A percentile compares a stretch with the other conserved stretches of the same genome.
phyloP scores from a whole-genome alignment of 2,329 filamentous ascomycete species.

The Clonostachys rhizophaga region DNA sequence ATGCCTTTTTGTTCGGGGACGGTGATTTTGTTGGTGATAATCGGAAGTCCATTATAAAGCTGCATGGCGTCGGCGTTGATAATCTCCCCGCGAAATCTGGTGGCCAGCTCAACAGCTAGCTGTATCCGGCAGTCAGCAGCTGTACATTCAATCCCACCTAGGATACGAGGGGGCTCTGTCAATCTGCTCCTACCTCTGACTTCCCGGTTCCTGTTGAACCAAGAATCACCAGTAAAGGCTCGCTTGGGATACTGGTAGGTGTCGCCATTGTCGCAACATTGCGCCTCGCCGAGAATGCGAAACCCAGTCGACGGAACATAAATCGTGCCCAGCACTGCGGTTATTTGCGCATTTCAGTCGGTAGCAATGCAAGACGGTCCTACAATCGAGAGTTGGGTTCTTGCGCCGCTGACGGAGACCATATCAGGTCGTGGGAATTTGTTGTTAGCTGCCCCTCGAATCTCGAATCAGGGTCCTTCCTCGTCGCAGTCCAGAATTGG shows the following conservation, averaged over 20 bases:
- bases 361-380: no score
- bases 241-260: slow-evolving; percentile 20
- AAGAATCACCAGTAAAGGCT: slow-evolving; percentile 74
- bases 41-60: slow-evolving; percentile 84
- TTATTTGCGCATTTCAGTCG: no score
- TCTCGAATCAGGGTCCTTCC: no score
- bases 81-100: slow-evolving; percentile 81
- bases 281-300: slow-evolving; percentile 9
- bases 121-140: slow-evolving; percentile 23
- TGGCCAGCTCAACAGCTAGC: slow-evolving; percentile 86
- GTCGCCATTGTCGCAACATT: slow-evolving; percentile 33
- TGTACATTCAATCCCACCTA: not conserved
- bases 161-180: not conserved
- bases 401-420: no score
- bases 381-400: no score
- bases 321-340: no score
- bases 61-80: slow-evolving; percentile 99
- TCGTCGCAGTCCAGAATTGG: no score
- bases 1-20: slow-evolving; percentile 70
- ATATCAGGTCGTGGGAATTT: no score
- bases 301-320: no score
- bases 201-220: slow-evolving; percentile 93
- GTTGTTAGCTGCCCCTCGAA: no score
- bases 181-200: slow-evolving; percentile 62
- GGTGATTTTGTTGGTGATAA: slow-evolving; percentile 94